Percentiles rank a stretch among this genome's conserved stretches.
Evolutionary conservation across 2,329 filamentous ascomycete species (phyloP).

Genomic region (Magnaporthiopsis incrustans): DNA sequence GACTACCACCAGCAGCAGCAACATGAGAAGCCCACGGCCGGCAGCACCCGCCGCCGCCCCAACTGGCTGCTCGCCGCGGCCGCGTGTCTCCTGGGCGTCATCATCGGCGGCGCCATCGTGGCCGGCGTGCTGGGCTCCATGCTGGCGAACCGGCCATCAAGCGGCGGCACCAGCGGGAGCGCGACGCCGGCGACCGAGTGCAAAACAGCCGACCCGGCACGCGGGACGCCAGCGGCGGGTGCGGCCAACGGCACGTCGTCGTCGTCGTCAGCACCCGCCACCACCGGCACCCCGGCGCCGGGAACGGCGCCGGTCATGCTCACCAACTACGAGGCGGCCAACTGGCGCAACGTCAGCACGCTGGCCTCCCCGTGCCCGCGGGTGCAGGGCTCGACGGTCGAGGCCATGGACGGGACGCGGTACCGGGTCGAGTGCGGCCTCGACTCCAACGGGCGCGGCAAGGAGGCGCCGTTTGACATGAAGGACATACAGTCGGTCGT

Average conservation of each 20-base stretch:
- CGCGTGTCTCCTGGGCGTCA: not conserved
- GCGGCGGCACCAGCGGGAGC: too few relatives aligned
- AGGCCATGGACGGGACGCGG: not conserved
- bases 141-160: not conserved
- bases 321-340: not conserved
- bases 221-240: not conserved
- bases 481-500: constrained; percentile 8
- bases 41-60: too few relatives aligned
- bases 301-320: not conserved
- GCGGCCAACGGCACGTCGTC: not conserved
- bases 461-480: not conserved
- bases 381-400: not conserved
- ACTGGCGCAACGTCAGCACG: not conserved
- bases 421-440: not conserved
- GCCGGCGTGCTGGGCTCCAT: not conserved
- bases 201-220: not conserved
- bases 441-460: not conserved
- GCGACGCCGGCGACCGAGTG: not conserved
- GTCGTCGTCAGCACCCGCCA: too few relatives aligned
- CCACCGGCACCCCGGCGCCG: too few relatives aligned
- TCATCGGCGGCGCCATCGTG: constrained; percentile 3
- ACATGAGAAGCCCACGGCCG: not conserved
- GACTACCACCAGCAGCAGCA: not conserved
- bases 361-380: not conserved
- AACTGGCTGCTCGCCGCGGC: not conserved